A percentile compares a stretch with the other conserved stretches of the same genome.
Evolutionary conservation across 2,329 filamentous ascomycete genomes (phyloP).

Genomic region (Ceratocystiopsis minuta): DNA sequence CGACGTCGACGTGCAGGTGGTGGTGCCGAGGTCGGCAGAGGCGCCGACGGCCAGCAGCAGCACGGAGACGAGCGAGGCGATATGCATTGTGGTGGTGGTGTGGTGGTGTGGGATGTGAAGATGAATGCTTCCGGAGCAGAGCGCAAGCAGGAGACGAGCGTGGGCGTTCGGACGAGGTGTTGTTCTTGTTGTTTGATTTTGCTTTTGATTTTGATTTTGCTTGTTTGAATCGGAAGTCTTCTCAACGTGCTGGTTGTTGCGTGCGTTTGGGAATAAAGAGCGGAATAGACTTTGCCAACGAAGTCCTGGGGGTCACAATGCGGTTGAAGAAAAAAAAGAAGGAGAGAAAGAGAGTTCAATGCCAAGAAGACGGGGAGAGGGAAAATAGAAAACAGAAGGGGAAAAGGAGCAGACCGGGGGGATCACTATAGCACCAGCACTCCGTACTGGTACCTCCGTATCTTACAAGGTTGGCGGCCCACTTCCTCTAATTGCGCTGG

Average conservation of each 20-base stretch:
- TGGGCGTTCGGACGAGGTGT: neutral
- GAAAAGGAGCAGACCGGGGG: too few relatives aligned
- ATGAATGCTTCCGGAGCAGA: neutral
- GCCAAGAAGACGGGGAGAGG: neutral
- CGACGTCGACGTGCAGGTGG: conserved; percentile 31
- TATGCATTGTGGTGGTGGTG: neutral
- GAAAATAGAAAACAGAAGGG: neutral
- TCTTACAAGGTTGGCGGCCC: too few relatives aligned
- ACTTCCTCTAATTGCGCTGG: too few relatives aligned
- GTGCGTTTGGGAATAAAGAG: neutral
- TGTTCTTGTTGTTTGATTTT: too few relatives aligned
- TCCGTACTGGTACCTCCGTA: too few relatives aligned
- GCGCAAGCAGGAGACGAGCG: neutral
- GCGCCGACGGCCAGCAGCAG: neutral
- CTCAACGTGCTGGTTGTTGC: neutral
- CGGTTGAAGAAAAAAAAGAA: neutral
- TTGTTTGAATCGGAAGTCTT: neutral
- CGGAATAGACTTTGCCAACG: conserved; percentile 2
- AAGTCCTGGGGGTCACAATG: neutral
- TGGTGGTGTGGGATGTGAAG: neutral
- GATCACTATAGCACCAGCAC: too few relatives aligned
- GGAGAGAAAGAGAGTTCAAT: neutral
- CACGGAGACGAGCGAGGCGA: neutral
- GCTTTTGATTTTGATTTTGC: neutral
- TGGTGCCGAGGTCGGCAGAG: conserved; percentile 14